Base-by-base conservation (phyloP, 1,139 yeast genomes). In the Geotrichum candidum region DNA sequence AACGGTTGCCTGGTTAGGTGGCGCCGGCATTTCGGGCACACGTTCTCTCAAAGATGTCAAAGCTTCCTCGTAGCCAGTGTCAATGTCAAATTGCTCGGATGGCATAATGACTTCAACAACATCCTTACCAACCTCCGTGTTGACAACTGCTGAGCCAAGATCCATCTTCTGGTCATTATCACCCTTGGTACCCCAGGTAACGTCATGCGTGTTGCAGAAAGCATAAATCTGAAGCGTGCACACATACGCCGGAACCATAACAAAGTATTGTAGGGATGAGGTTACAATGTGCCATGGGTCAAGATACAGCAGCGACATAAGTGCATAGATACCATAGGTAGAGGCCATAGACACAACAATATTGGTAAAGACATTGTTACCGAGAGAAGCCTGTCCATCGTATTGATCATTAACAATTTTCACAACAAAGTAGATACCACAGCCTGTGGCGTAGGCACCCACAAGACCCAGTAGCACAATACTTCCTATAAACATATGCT, bases 121-220 rank as follows among this genome's bases (percentile, higher is more conserved):
- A 65, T 83, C 77, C 65, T 78, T 78, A 56, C 86, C 87, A 27
- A 80, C 78, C 54, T 81, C 82, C 52, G 81, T 82, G 67, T 79
- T 81, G 59, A 81, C 83, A 23, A 82, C 85, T 15, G 90, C 91
- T 41, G 84, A 80, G 54, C 90, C 89, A 60, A 86, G 76, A 62
- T 82, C 85, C 69, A 85, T 85, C 18, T 85, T 80, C 57, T 86
- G 88, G 66, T 85, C 84, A 67, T 87, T 88, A 65, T 92, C 96
- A 67, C 97, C 97, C 73, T 91, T 92, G 0, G 97, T 92, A 75
- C 97, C 97, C 97, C 97, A 92, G 0, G 96, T 88, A 59, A 91
- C 96, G 79, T 91, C 97, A 76, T 91, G 97, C 4, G 96, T 90
- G 72, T 91, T 91, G 76, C 98, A 91, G 74, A 90, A 90, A 0